phyloP scores from a whole-genome alignment of 495 filamentous ascomycete genomes.

The Jackrogersella minutella region DNA sequence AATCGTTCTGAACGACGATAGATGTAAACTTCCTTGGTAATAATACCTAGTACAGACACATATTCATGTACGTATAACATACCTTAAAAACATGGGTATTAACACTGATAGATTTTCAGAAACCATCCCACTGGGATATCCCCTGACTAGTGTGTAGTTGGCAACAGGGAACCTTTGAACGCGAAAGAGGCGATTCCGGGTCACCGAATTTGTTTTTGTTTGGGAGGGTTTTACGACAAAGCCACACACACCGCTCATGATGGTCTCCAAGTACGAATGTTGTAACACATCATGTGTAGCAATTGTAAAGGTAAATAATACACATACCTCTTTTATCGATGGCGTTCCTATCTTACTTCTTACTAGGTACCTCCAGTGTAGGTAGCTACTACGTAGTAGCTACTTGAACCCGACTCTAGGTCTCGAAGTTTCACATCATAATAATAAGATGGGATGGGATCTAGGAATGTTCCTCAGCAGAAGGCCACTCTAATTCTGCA shows the following conservation, averaged over 20 bases:
- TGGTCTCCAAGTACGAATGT: not conserved
- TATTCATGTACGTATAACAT: no score
- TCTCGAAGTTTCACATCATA: no score
- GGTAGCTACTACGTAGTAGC: no score
- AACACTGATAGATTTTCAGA: slow-evolving; percentile 2
- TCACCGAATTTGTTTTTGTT: slow-evolving; percentile 2
- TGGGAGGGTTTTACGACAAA: slow-evolving; percentile 9
- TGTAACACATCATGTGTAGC: not conserved
- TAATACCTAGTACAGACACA: not conserved
- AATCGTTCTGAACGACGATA: not conserved
- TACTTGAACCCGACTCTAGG: slow-evolving; percentile 1
- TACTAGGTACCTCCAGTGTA: no score
- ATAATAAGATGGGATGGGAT: slow-evolving; percentile 15
- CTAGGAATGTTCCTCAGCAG: slow-evolving; percentile 3
- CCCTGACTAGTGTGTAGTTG: not conserved
- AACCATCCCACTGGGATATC: not conserved
- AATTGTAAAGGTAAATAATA: not conserved
- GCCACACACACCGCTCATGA: slow-evolving; percentile 19
- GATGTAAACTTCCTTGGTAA: no score
- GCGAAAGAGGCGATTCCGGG: slow-evolving; percentile 2
- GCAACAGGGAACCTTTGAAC: not conserved
- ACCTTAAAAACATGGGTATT: not conserved
- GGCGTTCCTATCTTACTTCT: slow-evolving; percentile 4
- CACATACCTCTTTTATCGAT: no score
- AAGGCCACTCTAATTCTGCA: not conserved